phyloP scores from a whole-genome alignment of 2,329 filamentous ascomycete species.

The Bisporella sp. region DNA sequence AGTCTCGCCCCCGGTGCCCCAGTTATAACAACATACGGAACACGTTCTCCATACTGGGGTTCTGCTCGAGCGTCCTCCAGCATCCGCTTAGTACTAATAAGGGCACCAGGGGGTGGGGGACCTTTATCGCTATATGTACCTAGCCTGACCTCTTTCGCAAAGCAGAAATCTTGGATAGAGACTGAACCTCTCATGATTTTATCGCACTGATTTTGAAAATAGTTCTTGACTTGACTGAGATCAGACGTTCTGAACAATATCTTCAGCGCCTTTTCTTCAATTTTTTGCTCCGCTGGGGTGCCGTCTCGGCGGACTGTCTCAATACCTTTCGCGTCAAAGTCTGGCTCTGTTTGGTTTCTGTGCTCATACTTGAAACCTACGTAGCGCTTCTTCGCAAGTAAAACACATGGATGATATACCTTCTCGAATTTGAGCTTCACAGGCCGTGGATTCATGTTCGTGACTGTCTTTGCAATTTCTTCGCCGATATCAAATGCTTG shows the following conservation, averaged over 20 bases:
- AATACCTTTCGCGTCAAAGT: constrained; percentile 97
- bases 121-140: constrained; percentile 82
- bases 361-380: constrained; percentile 96
- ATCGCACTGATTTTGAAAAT: constrained; percentile 82
- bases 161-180: constrained; percentile 92
- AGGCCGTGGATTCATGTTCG: constrained; percentile 81
- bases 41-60: constrained; percentile 89
- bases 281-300: constrained; percentile 91
- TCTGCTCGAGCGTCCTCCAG: constrained; percentile 78
- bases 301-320: constrained; percentile 95
- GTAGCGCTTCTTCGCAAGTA: constrained; percentile 95
- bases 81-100: constrained; percentile 84
- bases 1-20: constrained; percentile 81
- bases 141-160: constrained; percentile 84
- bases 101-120: constrained; percentile 74
- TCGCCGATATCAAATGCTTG: constrained; percentile 90
- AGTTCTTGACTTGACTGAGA: constrained; percentile 78
- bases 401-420: constrained; percentile 90
- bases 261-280: constrained; percentile 86
- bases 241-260: constrained; percentile 87
- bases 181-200: constrained; percentile 90
- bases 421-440: constrained; percentile 98
- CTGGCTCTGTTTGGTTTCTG: constrained; percentile 65
- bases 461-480: constrained; percentile 84
- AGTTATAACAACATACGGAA: constrained; percentile 89